Conservation (phyloP, 75 land plant species). For the Azolla pinnata region DNA sequence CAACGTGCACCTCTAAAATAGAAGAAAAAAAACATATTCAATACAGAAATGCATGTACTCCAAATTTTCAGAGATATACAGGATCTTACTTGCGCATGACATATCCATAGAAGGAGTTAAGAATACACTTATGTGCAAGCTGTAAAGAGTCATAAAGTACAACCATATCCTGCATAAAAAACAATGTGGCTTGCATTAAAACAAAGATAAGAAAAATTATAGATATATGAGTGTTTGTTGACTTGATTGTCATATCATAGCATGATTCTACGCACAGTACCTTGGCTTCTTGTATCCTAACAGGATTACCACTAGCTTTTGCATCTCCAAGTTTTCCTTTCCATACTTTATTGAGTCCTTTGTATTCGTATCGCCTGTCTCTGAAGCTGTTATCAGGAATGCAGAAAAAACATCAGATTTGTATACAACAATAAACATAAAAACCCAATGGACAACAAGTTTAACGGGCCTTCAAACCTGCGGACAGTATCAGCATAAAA, state of each 20-base stretch:
- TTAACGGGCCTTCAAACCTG: slow-evolving; percentile 61
- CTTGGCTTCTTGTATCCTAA: slow-evolving; percentile 93
- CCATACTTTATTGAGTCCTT: slow-evolving; percentile 97
- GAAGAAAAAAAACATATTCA: background rate
- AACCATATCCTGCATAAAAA: slow-evolving; percentile 83
- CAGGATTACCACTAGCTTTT: slow-evolving; percentile 71
- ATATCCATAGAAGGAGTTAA: slow-evolving; percentile 98
- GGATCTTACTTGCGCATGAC: slow-evolving; percentile 94
- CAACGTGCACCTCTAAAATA: slow-evolving; percentile 87
- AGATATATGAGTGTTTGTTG: too few relatives aligned
- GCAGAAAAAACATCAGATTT: background rate
- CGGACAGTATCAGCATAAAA: slow-evolving; percentile 97
- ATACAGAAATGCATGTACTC: too few relatives aligned
- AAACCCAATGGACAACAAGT: background rate
- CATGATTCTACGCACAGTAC: too few relatives aligned
- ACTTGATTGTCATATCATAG: too few relatives aligned
- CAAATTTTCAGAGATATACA: too few relatives aligned
- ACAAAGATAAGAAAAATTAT: too few relatives aligned
- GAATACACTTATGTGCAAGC: slow-evolving; percentile 97
- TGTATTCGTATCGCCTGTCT: slow-evolving; percentile 96
- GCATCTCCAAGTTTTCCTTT: slow-evolving; percentile 92
- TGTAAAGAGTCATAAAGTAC: slow-evolving; percentile 94
- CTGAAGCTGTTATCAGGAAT: slow-evolving; percentile 52
- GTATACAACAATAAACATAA: background rate
- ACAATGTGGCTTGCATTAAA: too few relatives aligned